A percentile compares a stretch with the other conserved stretches of the same genome.
phyloP scores from a whole-genome alignment of 2,329 filamentous ascomycete species.

The Elsinoe batatas region DNA sequence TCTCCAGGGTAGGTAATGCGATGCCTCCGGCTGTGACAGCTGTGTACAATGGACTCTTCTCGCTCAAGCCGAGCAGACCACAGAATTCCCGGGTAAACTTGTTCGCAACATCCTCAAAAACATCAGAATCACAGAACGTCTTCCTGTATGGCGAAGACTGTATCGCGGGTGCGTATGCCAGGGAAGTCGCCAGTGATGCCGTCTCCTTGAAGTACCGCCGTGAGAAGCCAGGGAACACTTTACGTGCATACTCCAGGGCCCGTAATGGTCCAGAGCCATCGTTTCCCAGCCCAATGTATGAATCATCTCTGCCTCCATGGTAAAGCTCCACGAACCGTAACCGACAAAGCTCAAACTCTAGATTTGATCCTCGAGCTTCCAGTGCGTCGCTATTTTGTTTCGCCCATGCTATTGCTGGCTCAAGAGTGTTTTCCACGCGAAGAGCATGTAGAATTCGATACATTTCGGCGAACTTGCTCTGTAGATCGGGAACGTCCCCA shows the following conservation, averaged over 20 bases:
- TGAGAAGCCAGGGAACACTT: conserved; percentile 65
- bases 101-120: conserved; percentile 74
- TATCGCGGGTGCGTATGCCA: conserved; percentile 71
- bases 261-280: conserved; percentile 50
- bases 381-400: conserved; percentile 58
- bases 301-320: conserved; percentile 43
- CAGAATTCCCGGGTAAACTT: conserved; percentile 80
- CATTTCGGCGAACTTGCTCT: conserved; percentile 77
- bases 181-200: conserved; percentile 67
- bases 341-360: conserved; percentile 89
- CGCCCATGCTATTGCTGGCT: conserved; percentile 83
- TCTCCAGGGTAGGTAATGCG: conserved; percentile 77
- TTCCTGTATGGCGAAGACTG: conserved; percentile 64
- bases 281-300: conserved; percentile 30
- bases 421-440: conserved; percentile 58
- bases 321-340: conserved; percentile 87
- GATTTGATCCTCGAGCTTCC: conserved; percentile 74
- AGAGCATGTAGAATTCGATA: conserved; percentile 78
- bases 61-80: conserved; percentile 76
- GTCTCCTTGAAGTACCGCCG: conserved; percentile 68
- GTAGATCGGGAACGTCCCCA: conserved; percentile 41
- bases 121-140: conserved; percentile 63
- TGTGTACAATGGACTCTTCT: conserved; percentile 85
- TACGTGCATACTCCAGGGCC: conserved; percentile 66
- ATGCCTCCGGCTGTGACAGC: conserved; percentile 88